Conservation (phyloP, 257 asterid genomes). For the Striga asiatica region DNA sequence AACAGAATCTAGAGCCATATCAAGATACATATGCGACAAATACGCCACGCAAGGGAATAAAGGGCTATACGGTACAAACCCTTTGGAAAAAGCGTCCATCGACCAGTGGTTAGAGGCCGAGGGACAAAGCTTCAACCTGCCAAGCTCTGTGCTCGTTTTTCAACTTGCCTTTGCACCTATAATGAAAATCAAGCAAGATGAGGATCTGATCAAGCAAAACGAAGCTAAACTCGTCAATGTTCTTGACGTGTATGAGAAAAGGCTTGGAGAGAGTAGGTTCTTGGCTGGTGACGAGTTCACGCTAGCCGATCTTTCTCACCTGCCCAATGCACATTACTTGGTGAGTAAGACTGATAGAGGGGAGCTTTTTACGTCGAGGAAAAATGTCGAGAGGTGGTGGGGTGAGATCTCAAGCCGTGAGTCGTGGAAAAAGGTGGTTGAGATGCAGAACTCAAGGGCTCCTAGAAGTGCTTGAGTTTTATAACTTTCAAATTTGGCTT, state of each 20-base stretch:
- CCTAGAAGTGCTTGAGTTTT: conserved; percentile 22
- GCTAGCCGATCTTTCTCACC: conserved; percentile 74
- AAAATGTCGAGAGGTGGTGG: conserved; percentile 87
- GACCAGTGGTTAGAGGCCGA: not conserved
- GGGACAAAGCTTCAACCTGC: not conserved
- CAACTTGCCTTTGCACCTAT: conserved; percentile 64
- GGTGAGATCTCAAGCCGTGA: conserved; percentile 51
- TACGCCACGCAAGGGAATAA: not conserved
- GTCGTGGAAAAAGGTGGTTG: conserved; percentile 72
- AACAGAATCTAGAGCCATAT: conserved; percentile 1
- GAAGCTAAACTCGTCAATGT: conserved; percentile 60
- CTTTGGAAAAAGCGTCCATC: not conserved
- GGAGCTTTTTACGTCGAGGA: conserved; percentile 46
- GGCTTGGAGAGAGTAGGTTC: conserved; percentile 60
- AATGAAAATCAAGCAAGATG: conserved; percentile 70
- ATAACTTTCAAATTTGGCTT: not conserved
- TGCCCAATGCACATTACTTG: conserved; percentile 50
- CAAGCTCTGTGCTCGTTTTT: conserved; percentile 26
- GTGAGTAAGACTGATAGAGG: conserved; percentile 29
- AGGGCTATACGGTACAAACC: not conserved
- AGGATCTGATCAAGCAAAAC: conserved; percentile 48
- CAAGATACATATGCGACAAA: conserved; percentile 2
- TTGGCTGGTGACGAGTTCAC: conserved; percentile 77
- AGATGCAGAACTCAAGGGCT: conserved; percentile 46
- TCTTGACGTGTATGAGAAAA: conserved; percentile 71